Evolutionary conservation across 805 yeast genomes (phyloP).

Genomic region (Kodamaea nitidulidarum): DNA sequence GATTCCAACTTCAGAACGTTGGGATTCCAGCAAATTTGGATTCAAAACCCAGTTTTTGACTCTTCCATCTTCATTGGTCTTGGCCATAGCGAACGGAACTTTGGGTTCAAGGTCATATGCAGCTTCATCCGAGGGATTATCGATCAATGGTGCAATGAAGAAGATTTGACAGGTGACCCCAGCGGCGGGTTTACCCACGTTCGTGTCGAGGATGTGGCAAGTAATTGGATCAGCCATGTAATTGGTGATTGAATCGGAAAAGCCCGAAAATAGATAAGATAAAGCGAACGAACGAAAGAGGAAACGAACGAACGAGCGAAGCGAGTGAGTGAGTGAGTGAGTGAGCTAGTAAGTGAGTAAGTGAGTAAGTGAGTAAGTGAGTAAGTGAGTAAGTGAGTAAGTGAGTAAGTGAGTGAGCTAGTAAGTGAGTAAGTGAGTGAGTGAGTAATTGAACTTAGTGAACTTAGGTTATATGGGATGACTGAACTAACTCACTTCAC

Average conservation of each 20-base stretch:
- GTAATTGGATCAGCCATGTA: slow-evolving; percentile 55
- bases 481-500: too few species aligned
- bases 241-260: background rate
- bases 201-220: slow-evolving; percentile 86
- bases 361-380: too few species aligned
- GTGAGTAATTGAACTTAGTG: too few species aligned
- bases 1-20: slow-evolving; percentile 27
- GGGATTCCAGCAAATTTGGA: slow-evolving; percentile 23
- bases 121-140: slow-evolving; percentile 21
- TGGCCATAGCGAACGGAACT: slow-evolving; percentile 59
- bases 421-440: too few species aligned
- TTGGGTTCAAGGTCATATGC: slow-evolving; percentile 22
- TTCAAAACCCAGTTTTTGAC: slow-evolving; percentile 60
- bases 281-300: background rate
- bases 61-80: slow-evolving; percentile 80
- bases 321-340: too few species aligned
- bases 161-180: slow-evolving; percentile 67
- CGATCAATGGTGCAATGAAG: slow-evolving; percentile 26
- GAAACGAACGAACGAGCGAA: background rate
- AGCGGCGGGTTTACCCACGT: slow-evolving; percentile 75
- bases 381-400: too few species aligned
- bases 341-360: too few species aligned
- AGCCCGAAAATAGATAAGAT: slow-evolving; percentile 1
- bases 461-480: too few species aligned
- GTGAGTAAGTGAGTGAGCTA: too few species aligned